phyloP scores from a whole-genome alignment of 164 flowering plant genomes.

The Nymphaea colorata region DNA sequence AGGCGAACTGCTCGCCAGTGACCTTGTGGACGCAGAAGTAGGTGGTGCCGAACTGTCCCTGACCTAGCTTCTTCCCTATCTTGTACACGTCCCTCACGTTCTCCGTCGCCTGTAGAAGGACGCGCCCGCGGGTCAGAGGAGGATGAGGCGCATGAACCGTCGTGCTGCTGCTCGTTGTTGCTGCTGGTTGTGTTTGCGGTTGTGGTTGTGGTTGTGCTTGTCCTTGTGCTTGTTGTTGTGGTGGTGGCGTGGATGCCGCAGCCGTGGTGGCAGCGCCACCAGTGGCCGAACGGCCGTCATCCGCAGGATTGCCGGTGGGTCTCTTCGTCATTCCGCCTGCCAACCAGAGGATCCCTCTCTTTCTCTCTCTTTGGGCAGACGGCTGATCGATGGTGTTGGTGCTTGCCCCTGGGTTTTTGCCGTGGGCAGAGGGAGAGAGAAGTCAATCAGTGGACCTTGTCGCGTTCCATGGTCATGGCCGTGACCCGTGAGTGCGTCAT shows the following conservation, averaged over 20 bases:
- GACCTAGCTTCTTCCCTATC: slow-evolving; percentile 73
- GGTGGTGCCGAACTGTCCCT: slow-evolving; percentile 94
- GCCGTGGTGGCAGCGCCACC: background rate
- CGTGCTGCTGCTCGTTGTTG: background rate
- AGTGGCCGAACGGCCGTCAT: background rate
- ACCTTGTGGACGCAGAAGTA: slow-evolving; percentile 53
- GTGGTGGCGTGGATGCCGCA: background rate
- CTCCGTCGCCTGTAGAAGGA: slow-evolving; percentile 60
- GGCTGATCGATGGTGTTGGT: background rate
- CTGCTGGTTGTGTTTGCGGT: background rate
- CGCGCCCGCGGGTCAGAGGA: slow-evolving; percentile 15
- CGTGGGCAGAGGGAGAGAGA: background rate
- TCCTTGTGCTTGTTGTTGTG: background rate
- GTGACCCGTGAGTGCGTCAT: too few relatives aligned
- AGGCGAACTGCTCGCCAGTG: slow-evolving; percentile 42
- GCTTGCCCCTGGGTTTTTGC: background rate
- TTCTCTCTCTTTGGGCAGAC: background rate
- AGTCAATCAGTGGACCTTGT: background rate
- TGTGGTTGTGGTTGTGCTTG: background rate
- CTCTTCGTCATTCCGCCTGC: background rate
- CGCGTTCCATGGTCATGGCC: background rate
- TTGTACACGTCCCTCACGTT: slow-evolving; percentile 49
- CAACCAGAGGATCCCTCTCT: background rate
- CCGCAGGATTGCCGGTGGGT: background rate
- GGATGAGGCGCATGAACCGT: slow-evolving; percentile 5